These are phyloP conservation scores for Phytophthora fragariaefolia DNA, from an alignment of 352 stramenopile genomes.

Conservation along the genomic window DNA sequence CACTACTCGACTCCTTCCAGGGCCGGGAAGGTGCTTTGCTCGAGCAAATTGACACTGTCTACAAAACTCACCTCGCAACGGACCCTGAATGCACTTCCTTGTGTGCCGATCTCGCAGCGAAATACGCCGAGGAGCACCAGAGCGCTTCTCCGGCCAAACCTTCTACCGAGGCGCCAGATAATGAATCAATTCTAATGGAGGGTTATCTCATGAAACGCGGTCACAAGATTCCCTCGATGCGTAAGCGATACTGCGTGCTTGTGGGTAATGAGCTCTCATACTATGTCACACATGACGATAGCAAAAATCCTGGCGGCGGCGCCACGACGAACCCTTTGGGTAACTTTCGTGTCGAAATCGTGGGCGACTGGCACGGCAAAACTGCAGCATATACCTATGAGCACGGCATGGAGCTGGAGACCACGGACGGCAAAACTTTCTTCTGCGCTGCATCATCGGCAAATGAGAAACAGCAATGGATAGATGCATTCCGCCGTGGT, in stretches of 20 bases:
- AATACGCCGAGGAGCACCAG: constrained; percentile 19
- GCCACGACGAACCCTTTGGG: constrained; percentile 32
- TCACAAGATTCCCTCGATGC: constrained; percentile 76
- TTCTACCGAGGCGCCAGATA: neutral
- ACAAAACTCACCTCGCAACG: constrained; percentile 50
- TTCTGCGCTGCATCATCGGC: constrained; percentile 66
- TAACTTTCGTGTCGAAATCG: constrained; percentile 56
- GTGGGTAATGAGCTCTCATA: constrained; percentile 60
- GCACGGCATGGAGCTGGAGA: constrained; percentile 76
- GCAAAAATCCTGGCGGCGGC: constrained; percentile 42
- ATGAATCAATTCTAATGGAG: constrained; percentile 60
- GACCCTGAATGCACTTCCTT: constrained; percentile 44
- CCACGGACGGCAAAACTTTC: constrained; percentile 68
- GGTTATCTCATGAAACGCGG: constrained; percentile 81
- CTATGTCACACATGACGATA: constrained; percentile 78
- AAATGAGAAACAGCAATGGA: constrained; percentile 68
- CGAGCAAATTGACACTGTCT: constrained; percentile 70
- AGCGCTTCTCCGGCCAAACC: neutral
- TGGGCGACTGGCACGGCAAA: constrained; percentile 77
- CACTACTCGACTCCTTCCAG: constrained; percentile 59
- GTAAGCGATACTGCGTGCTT: constrained; percentile 78
- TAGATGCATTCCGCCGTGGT: constrained; percentile 61
- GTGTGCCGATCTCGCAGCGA: constrained; percentile 28
- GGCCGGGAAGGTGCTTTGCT: constrained; percentile 61
- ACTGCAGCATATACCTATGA: constrained; percentile 59